A percentile compares a stretch with the other conserved stretches of the same genome.
Conservation (phyloP, 1,284 basidiomycete genomes). For the Irpex sp. region DNA sequence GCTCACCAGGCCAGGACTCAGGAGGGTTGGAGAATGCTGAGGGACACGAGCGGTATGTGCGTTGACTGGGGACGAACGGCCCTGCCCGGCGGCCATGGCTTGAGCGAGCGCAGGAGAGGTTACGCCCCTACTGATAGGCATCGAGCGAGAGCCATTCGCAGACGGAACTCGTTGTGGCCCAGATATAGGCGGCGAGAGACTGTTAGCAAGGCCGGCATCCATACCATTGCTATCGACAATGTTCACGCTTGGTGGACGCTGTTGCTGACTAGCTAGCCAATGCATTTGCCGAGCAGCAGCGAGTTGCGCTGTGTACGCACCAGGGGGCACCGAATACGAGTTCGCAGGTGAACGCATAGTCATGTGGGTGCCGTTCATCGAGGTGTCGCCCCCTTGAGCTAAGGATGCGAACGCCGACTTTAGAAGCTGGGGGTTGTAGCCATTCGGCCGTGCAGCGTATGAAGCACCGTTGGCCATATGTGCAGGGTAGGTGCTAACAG, state of each 20-base stretch:
- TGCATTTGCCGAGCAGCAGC: slow-evolving; percentile 38
- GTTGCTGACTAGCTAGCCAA: slow-evolving; percentile 27
- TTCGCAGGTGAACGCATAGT: slow-evolving; percentile 24
- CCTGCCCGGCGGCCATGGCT: slow-evolving; percentile 36
- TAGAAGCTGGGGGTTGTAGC: slow-evolving; percentile 45
- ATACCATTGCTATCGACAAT: slow-evolving; percentile 25
- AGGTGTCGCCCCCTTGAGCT: slow-evolving; percentile 34
- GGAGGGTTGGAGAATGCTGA: slow-evolving; percentile 47
- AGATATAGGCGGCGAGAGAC: slow-evolving; percentile 29
- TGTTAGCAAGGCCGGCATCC: slow-evolving; percentile 22
- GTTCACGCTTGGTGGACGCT: slow-evolving; percentile 24
- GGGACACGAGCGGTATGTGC: slow-evolving; percentile 25
- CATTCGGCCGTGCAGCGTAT: slow-evolving; percentile 21
- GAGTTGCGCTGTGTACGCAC: slow-evolving; percentile 40
- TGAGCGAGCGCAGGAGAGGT: slow-evolving; percentile 28
- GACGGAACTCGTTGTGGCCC: slow-evolving; percentile 44
- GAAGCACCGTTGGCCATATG: slow-evolving; percentile 29
- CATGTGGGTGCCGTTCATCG: slow-evolving; percentile 29
- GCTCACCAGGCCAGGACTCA: slow-evolving; percentile 44
- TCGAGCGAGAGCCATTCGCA: slow-evolving; percentile 41
- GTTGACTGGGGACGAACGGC: slow-evolving; percentile 22
- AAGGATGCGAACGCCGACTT: slow-evolving; percentile 45
- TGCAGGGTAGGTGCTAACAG: slow-evolving; percentile 36
- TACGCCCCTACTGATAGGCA: slow-evolving; percentile 32
- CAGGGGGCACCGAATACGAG: slow-evolving; percentile 31